A percentile compares a stretch with the other conserved stretches of the same genome.
phyloP scores from a whole-genome alignment of 1,284 basidiomycete species.

The Cutaneotrichosporon sp. region DNA sequence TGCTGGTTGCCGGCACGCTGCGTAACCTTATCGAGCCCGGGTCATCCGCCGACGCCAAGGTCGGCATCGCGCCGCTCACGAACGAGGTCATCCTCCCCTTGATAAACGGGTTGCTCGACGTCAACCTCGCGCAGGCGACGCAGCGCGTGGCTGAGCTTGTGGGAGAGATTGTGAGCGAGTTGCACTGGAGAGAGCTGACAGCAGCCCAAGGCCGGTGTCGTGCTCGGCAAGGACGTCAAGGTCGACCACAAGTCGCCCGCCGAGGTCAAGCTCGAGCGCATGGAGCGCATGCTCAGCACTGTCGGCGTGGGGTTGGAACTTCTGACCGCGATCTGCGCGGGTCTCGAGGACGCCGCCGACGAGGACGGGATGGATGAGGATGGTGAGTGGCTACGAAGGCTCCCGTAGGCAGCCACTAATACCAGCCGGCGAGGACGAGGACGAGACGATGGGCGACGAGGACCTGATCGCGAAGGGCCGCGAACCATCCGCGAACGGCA shows the following conservation, averaged over 20 bases:
- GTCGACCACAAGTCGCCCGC: conserved; percentile 66
- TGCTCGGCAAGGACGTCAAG: conserved; percentile 43
- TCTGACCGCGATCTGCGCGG: conserved; percentile 82
- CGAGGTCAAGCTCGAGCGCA: conserved; percentile 69
- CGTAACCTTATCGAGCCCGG: conserved; percentile 69
- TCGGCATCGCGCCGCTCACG: conserved; percentile 41
- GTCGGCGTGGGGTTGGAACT: conserved; percentile 80
- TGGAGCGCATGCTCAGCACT: conserved; percentile 72
- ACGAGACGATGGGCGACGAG: conserved; percentile 53
- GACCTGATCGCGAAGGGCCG: conserved; percentile 50
- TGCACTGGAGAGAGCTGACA: background rate
- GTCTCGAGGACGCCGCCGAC: conserved; percentile 67
- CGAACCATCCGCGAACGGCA: conserved; percentile 41
- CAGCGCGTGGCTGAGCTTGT: conserved; percentile 62
- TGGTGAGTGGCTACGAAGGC: conserved; percentile 21
- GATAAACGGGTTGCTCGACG: conserved; percentile 67
- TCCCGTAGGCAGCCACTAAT: conserved; percentile 34
- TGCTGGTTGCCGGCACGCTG: conserved; percentile 76
- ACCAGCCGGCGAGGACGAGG: conserved; percentile 47
- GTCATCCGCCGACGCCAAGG: conserved; percentile 66
- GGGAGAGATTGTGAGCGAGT: conserved; percentile 57
- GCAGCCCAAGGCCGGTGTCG: conserved; percentile 32
- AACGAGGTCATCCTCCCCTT: conserved; percentile 72
- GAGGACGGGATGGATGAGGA: conserved; percentile 52
- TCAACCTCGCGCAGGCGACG: conserved; percentile 63